A percentile compares a stretch with the other conserved stretches of the same genome.
These are phyloP conservation scores for Infundibulicybe gibba DNA, from an alignment of 768 basidiomycete species.

Conservation along the genomic window DNA sequence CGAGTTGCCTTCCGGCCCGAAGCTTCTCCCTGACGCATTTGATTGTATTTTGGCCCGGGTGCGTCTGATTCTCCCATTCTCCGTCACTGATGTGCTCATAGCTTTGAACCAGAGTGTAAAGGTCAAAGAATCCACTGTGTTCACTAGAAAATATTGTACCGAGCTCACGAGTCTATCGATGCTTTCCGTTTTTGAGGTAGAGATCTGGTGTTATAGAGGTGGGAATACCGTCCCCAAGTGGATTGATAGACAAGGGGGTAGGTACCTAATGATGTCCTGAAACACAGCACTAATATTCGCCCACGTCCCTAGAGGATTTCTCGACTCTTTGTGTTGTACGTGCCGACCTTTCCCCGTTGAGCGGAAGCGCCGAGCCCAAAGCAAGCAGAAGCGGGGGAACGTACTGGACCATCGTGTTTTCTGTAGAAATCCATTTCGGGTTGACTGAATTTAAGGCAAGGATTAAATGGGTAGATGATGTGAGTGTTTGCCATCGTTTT, in stretches of 20 bases:
- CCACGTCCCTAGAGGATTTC: conserved; percentile 47
- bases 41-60: conserved; percentile 76
- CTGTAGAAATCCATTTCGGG: conserved; percentile 81
- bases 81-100: not conserved
- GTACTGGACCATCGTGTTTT: conserved; percentile 84
- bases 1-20: conserved; percentile 75
- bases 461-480: conserved; percentile 81
- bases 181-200: conserved; percentile 78
- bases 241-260: conserved; percentile 62
- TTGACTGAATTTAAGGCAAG: conserved; percentile 79
- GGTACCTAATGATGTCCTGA: conserved; percentile 11
- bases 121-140: conserved; percentile 80
- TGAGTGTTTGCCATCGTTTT: conserved; percentile 29
- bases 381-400: conserved; percentile 59
- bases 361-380: conserved; percentile 68
- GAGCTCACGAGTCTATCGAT: conserved; percentile 75
- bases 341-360: conserved; percentile 71
- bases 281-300: not conserved
- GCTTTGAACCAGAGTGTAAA: conserved; percentile 47
- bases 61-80: conserved; percentile 15
- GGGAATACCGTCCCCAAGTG: conserved; percentile 67
- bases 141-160: conserved; percentile 79
- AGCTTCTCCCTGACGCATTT: conserved; percentile 77
- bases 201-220: conserved; percentile 84
- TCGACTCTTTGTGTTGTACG: conserved; percentile 77